A percentile compares a stretch with the other conserved stretches of the same genome.
phyloP scores from a whole-genome alignment of 805 yeast genomes.

The Ogataea neopini region DNA sequence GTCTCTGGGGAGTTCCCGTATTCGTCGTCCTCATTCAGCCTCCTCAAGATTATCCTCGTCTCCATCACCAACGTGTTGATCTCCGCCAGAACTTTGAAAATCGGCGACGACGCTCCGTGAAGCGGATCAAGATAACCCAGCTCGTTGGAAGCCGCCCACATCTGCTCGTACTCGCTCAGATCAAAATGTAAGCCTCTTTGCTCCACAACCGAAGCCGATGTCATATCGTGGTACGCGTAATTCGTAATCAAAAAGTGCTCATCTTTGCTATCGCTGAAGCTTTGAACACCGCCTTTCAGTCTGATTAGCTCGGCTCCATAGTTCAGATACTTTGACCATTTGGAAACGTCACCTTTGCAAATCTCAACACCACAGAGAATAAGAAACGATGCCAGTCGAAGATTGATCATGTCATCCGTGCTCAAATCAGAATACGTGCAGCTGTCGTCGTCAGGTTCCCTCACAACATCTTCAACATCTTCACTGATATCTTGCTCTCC shows the following conservation, averaged over 20 bases:
- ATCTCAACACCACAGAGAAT: slow-evolving; percentile 79
- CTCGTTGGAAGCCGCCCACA: slow-evolving; percentile 42
- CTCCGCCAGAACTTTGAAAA: slow-evolving; percentile 68
- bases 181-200: slow-evolving; percentile 68
- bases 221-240: slow-evolving; percentile 79
- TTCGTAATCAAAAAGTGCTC: slow-evolving; percentile 74
- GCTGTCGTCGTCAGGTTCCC: slow-evolving; percentile 8
- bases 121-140: slow-evolving; percentile 62
- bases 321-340: slow-evolving; percentile 68
- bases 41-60: slow-evolving; percentile 41
- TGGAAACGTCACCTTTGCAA: slow-evolving; percentile 76
- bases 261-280: slow-evolving; percentile 53
- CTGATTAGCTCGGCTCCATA: slow-evolving; percentile 66
- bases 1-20: slow-evolving; percentile 21
- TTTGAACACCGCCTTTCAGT: slow-evolving; percentile 59
- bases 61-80: slow-evolving; percentile 61
- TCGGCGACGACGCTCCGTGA: slow-evolving; percentile 68
- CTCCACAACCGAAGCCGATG: slow-evolving; percentile 59
- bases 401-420: slow-evolving; percentile 36
- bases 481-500: slow-evolving; percentile 21
- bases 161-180: slow-evolving; percentile 55
- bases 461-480: slow-evolving; percentile 25
- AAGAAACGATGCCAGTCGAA: slow-evolving; percentile 62
- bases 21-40: slow-evolving; percentile 8
- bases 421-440: slow-evolving; percentile 21